phyloP scores from a whole-genome alignment of 164 flowering plant genomes.

The Stephania japonica region DNA sequence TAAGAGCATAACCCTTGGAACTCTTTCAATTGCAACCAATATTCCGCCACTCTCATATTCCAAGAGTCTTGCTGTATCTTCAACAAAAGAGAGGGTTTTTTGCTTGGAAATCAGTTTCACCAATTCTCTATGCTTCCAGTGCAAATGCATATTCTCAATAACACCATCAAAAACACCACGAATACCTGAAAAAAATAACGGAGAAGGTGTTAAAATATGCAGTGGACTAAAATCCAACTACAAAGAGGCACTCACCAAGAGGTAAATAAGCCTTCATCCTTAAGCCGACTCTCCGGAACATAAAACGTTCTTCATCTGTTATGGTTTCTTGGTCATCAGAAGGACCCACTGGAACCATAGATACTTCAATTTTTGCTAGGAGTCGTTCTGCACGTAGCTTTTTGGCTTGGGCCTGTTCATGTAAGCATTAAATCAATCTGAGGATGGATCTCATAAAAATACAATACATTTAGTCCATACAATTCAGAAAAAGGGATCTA shows the following conservation, averaged over 20 bases:
- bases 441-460: background rate
- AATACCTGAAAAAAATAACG: slow-evolving; percentile 44
- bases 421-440: slow-evolving; percentile 2
- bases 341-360: slow-evolving; percentile 83
- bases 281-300: slow-evolving; percentile 88
- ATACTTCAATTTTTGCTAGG: slow-evolving; percentile 67
- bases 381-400: slow-evolving; percentile 75
- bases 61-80: slow-evolving; percentile 83
- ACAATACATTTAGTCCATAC: background rate
- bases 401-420: slow-evolving; percentile 77
- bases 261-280: slow-evolving; percentile 94
- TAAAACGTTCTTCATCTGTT: slow-evolving; percentile 86
- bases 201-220: background rate
- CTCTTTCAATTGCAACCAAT: slow-evolving; percentile 76
- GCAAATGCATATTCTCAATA: slow-evolving; percentile 97
- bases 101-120: slow-evolving; percentile 91
- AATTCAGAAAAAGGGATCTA: no score
- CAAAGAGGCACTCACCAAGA: slow-evolving; percentile 46
- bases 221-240: background rate
- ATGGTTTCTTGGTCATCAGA: slow-evolving; percentile 87
- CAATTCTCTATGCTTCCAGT: slow-evolving; percentile 96
- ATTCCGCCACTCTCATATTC: slow-evolving; percentile 97
- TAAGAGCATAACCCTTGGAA: slow-evolving; percentile 87
- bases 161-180: slow-evolving; percentile 99
- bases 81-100: slow-evolving; percentile 79